These are phyloP conservation scores for Hapsidospora chrysogenum DNA, from an alignment of 495 filamentous ascomycete genomes.

Conservation along the genomic window DNA sequence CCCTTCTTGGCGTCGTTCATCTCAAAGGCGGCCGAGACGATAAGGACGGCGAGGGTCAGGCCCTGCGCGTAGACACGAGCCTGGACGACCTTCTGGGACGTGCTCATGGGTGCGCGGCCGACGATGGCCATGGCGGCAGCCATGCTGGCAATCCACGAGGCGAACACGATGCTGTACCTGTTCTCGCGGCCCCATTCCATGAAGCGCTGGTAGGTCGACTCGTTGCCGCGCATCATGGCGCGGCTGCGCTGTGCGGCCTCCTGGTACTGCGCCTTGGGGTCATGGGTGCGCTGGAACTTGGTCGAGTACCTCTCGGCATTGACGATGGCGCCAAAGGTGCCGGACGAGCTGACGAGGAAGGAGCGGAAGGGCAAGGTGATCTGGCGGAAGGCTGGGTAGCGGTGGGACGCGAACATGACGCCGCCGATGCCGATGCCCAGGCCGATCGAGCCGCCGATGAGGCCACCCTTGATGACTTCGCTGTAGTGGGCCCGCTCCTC, in stretches of 20 bases:
- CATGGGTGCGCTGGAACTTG: constrained; percentile 49
- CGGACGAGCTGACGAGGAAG: constrained; percentile 72
- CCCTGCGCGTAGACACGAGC: constrained; percentile 97
- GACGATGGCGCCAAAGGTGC: constrained; percentile 76
- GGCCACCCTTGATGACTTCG: constrained; percentile 62
- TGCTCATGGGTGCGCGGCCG: constrained; percentile 53
- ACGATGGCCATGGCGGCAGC: constrained; percentile 59
- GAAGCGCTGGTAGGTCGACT: constrained; percentile 30
- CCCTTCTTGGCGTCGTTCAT: constrained; percentile 62
- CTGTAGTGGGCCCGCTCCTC: constrained; percentile 54
- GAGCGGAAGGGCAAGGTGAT: constrained; percentile 78
- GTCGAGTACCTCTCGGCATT: constrained; percentile 68
- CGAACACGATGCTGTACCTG: constrained; percentile 78
- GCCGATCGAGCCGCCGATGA: constrained; percentile 49
- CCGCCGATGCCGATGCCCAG: constrained; percentile 44
- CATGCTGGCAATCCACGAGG: constrained; percentile 74
- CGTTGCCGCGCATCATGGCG: constrained; percentile 27
- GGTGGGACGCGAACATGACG: constrained; percentile 39
- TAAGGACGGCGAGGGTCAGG: constrained; percentile 71
- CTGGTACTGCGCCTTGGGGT: constrained; percentile 48
- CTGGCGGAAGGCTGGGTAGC: constrained; percentile 55
- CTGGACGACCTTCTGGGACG: constrained; percentile 86
- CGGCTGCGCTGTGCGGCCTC: constrained; percentile 33
- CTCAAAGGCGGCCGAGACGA: constrained; percentile 82
- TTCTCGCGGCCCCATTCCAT: constrained; percentile 50